Base-by-base conservation (phyloP, 257 asterid genomes). In the Lycium barbarum region DNA sequence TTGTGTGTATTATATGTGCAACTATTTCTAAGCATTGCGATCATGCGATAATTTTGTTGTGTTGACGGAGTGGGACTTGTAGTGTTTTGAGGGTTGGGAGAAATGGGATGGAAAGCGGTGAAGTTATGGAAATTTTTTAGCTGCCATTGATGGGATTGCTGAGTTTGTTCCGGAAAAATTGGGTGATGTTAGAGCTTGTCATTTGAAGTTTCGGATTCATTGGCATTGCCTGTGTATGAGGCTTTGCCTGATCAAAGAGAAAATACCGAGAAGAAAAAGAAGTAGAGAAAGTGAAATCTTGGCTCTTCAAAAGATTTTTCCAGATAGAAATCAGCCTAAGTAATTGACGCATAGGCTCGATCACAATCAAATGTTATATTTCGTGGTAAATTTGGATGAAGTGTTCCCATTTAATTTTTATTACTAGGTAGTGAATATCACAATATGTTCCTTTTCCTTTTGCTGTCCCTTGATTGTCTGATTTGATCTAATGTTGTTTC, bases 51-150 rank as follows among this genome's bases (percentile, higher is more conserved):
- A n/a, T n/a, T n/a, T n/a, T n/a, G n/a, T n/a, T n/a, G n/a, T n/a
- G n/a, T n/a, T n/a, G n/a, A n/a, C n/a, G n/a, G n/a, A n/a, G n/a
- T n/a, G n/a, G n/a, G n/a, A n/a, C n/a, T n/a, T n/a, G n/a, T n/a
- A n/a, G n/a, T n/a, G n/a, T n/a, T n/a, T n/a, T n/a, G n/a, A n/a
- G n/a, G n/a, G n/a, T n/a, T n/a, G n/a, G n/a, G n/a, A n/a, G n/a
- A n/a, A n/a, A n/a, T n/a, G n/a, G n/a, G n/a, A n/a, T 85, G 87
- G 92, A 72, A 83, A 78, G 65, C 71, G 71, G 73, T 1, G 92
- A 91, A 85, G 91, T 92, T 85, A 90, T 91, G 57, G 95, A 95
- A 95, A 94, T 90, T 96, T 94, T n/a, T 61, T 87, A 61, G 91
- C 88, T 18, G 97, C 97, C 1, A 82, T 93, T 84, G 91, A 88